Evolutionary conservation across 768 basidiomycete genomes (phyloP), one percentile per base, ranked within the genome.

Genomic region (Gelatoporia subvermispora): DNA sequence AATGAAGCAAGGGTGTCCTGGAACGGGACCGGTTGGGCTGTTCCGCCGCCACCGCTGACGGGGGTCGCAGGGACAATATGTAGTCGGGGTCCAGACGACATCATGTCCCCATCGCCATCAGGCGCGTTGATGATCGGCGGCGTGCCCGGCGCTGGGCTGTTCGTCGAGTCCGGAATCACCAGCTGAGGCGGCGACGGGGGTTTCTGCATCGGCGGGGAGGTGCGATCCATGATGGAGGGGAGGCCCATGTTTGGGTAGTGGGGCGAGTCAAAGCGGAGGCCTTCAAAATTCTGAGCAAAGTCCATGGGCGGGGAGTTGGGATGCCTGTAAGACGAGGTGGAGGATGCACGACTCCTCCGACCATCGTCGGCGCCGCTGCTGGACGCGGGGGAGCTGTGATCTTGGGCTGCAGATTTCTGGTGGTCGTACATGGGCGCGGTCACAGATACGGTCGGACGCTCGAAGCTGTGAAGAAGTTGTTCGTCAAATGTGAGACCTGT

Each of bases 51-150:
- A 38, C 81, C 83, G 51, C 77, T 78, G 47, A 92, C 74, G 8
- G 89, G 89, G 3, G 89, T 92, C 18, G 88, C 86, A 36, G 89
- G 89, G 7, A 90, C 87, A 52, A 92, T 83, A 60, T 88, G 80
- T 51, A 92, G 74, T 44, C 76, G 77, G 1, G 85, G 87, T 0
- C 84, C 81, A 16, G 69, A 67, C 8, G 68, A 62, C 43, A 71
- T 65, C 47, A 68, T 65, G 23, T 69, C 68, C 34, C 76, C 78
- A 47, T 76, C 75, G 36, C 77, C 82, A 3, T 78, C 76, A 2
- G 82, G 83, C 11, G 81, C 81, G 44, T 81, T 81, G 56, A 84
- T 83, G 58, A 69, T 73, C 38, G 74, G 82, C 34, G 61, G 74
- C 8, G 82, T 59, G 48, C 34, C 73, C 20, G 8, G 28, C 61